Base-by-base conservation (phyloP, 148 eudicot species). In the Chenopodium album region DNA sequence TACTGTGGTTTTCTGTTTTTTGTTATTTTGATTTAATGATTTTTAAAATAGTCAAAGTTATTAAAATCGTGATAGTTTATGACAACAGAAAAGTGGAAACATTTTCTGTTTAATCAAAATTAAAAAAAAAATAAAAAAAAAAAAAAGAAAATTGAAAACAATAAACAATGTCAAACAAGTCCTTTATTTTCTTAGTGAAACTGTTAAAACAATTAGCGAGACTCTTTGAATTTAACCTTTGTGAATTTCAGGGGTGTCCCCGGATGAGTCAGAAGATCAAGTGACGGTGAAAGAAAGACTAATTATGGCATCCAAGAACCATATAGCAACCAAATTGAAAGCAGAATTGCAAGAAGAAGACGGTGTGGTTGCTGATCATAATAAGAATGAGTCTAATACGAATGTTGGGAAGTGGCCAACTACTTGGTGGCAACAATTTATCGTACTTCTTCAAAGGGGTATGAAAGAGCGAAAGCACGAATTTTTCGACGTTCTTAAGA, bases 381-480 rank as follows among this genome's bases (percentile, higher is more conserved):
- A 23, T 6, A 83, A 63, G 67, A 82, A 77, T 6, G 86, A 83
- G 9, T 81, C 69, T 8, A 82, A 65, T 71, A 17, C 77, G 0
- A 73, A 88, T 11, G 60, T 71, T 9, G 72, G 63, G 2, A 76
- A 81, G 47, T 94, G 94, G 94, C 81, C 80, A 37, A 94, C 92
- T 4, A 90, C 90, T 10, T 95, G 99, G 99, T 88, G 87, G 85
- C 91, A 93, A 72, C 81, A 82, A 16, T 82, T 78, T 23, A 7
- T 44, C 0, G 73, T 78, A 4, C 63, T 82, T 56, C 81, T 82
- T 60, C 22, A 72, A 72, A 72, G 85, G 88, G 97, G 95, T 4
- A 64, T 92, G 41, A 92, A 92, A 75, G 98, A 91, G 78, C 76
- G 94, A 74, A 89, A 72, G 67, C 97, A 92, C 41, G 83, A 94